phyloP scores from a whole-genome alignment of 2,329 filamentous ascomycete species.

The Acephala macrosclerotiorum region DNA sequence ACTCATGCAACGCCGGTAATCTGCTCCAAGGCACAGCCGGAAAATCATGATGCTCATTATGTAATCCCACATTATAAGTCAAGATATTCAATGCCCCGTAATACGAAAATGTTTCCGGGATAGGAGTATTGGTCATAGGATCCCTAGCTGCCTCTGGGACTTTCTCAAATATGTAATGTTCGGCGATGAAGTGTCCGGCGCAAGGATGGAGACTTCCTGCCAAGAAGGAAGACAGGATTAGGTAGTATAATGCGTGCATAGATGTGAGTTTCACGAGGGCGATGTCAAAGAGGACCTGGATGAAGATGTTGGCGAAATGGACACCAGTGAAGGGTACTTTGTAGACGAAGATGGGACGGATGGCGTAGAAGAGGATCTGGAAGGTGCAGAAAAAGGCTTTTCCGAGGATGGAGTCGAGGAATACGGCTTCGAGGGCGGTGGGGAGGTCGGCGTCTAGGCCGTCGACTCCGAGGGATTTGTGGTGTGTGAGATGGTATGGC shows the following conservation, averaged over 20 bases:
- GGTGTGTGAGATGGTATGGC: slow-evolving; percentile 98
- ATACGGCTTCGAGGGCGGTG: slow-evolving; percentile 86
- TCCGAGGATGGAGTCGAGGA: slow-evolving; percentile 93
- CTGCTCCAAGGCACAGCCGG: slow-evolving; percentile 95
- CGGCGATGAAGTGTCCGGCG: slow-evolving; percentile 97
- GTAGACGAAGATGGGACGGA: slow-evolving; percentile 95
- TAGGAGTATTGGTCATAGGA: slow-evolving; percentile 61
- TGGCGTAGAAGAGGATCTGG: slow-evolving; percentile 98
- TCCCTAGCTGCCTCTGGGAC: slow-evolving; percentile 58
- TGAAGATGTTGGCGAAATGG: slow-evolving; percentile 81
- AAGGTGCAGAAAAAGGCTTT: slow-evolving; percentile 99
- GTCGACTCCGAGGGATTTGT: slow-evolving; percentile 97
- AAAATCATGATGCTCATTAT: slow-evolving; percentile 99
- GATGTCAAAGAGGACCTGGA: slow-evolving; percentile 81
- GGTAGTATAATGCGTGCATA: slow-evolving; percentile 75
- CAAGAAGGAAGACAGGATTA: slow-evolving; percentile 89
- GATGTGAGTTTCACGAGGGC: slow-evolving; percentile 68
- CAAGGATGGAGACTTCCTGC: slow-evolving; percentile 93
- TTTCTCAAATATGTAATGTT: slow-evolving; percentile 87
- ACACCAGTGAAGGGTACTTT: slow-evolving; percentile 85
- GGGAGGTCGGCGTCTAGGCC: slow-evolving; percentile 96
- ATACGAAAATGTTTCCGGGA: slow-evolving; percentile 97
- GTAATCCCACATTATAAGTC: slow-evolving; percentile 96
- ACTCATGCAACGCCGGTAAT: slow-evolving; percentile 76
- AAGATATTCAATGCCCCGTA: slow-evolving; percentile 92